Evolutionary conservation across 805 yeast species (phyloP), one percentile per base, ranked within the genome.

Genomic region (Starmerella cellae): DNA sequence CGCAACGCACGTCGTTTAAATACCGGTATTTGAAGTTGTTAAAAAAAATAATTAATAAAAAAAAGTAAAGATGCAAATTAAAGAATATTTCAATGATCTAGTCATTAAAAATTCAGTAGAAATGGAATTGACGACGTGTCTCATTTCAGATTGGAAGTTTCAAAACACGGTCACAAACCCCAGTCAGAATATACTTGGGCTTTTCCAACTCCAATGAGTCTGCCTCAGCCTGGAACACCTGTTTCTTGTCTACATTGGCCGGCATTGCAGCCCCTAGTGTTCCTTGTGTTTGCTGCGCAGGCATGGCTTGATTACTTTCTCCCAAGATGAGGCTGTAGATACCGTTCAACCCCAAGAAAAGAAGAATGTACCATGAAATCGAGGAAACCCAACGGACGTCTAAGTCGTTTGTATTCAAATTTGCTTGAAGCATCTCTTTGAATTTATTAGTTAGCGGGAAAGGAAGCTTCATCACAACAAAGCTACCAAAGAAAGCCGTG

Each of bases 291-390:
- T 68, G 70, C 39, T 62, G 62, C 3, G 27, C 4, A 48, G 45
- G 42, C 18, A 43, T 26, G 10, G 52, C 52, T 31, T 37, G 24
- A 48, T 60, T 60, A 28, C 47, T 46, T 24, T 46, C 74, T 11
- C 75, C 77, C 50, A 83, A 69, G 6, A 85, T 49, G 41, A 88
- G 68, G 30, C 81, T 71, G 58, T 79, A 80, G 1, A 91, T 77
- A 0, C 95, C 80, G 51, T 74, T 73, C 46, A 91, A 69, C 23
- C 97, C 97, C 39, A 87, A 60, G 47, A 84, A 73, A 42, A 84
- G 82, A 41, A 88, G 81, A 59, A 91, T 82, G 60, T 88, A 91
- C 97, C 97, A 91, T 4, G 96, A 84, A 18, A 91, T 79, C 2
- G 95, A 77, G 29, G 91, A 79, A 16, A 91, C 97, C 75, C 94